Conservation (phyloP, 2,329 filamentous ascomycete genomes). For the Lachnellula willkommii region DNA sequence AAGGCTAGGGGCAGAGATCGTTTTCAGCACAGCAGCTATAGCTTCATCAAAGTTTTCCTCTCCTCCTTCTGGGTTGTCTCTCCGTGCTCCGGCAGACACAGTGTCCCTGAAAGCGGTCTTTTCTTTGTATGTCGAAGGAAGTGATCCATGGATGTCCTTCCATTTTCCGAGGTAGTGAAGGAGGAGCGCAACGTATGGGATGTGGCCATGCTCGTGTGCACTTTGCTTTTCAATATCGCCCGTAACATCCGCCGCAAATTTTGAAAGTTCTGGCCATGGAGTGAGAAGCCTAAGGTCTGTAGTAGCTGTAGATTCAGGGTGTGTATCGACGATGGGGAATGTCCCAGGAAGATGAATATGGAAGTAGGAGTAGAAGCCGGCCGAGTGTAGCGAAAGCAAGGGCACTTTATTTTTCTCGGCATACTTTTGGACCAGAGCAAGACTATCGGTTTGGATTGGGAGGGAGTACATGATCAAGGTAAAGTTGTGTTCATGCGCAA, state of each 20-base stretch:
- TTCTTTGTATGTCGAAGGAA: slow-evolving; percentile 72
- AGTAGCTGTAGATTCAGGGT: slow-evolving; percentile 80
- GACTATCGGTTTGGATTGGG: slow-evolving; percentile 48
- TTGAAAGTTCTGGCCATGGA: slow-evolving; percentile 77
- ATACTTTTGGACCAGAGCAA: slow-evolving; percentile 45
- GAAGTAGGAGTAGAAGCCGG: slow-evolving; percentile 88
- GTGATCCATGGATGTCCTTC: slow-evolving; percentile 65
- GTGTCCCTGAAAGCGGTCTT: slow-evolving; percentile 76
- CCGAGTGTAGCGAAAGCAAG: slow-evolving; percentile 76
- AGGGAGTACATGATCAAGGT: slow-evolving; percentile 58
- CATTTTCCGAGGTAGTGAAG: slow-evolving; percentile 78
- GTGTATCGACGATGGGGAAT: slow-evolving; percentile 92
- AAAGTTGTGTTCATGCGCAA: slow-evolving; percentile 38
- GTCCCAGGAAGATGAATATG: slow-evolving; percentile 70
- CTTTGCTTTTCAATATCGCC: slow-evolving; percentile 63
- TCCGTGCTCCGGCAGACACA: slow-evolving; percentile 63
- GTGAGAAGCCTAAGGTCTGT: slow-evolving; percentile 77
- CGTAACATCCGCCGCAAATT: slow-evolving; percentile 63
- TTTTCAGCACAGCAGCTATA: slow-evolving; percentile 78
- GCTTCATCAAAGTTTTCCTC: slow-evolving; percentile 99
- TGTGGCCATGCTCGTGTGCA: slow-evolving; percentile 80
- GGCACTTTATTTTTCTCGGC: slow-evolving; percentile 59
- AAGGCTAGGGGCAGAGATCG: slow-evolving; percentile 64
- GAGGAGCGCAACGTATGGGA: slow-evolving; percentile 80
- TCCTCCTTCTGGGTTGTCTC: slow-evolving; percentile 71